phyloP scores from a whole-genome alignment of 345 rosid species.

The Microcos paniculata region DNA sequence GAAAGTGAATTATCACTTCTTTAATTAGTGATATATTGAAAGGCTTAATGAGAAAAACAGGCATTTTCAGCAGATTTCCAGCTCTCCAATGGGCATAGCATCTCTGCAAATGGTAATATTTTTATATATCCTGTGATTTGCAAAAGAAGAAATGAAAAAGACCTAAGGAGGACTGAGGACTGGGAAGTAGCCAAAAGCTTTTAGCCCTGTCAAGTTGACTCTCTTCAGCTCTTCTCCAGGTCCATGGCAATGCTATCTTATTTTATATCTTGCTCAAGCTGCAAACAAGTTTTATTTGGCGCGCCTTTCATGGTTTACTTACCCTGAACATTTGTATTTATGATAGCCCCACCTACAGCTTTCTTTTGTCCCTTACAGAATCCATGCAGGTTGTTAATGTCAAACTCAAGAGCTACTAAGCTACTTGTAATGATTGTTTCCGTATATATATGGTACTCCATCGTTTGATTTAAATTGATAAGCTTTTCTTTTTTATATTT shows the following conservation, averaged over 20 bases:
- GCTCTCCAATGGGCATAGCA: background rate
- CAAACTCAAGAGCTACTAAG: background rate
- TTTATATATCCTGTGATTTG: background rate
- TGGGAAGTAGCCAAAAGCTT: background rate
- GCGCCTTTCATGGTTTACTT: no score
- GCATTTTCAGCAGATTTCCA: background rate
- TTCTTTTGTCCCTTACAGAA: no score
- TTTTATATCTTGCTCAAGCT: background rate
- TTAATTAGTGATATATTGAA: background rate
- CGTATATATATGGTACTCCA: no score
- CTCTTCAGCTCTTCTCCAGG: background rate
- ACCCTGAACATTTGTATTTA: no score
- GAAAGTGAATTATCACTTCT: background rate
- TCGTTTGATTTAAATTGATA: background rate
- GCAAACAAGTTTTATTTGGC: no score
- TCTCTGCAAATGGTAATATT: background rate
- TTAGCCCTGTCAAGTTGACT: background rate
- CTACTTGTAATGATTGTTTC: background rate
- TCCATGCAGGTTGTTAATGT: no score
- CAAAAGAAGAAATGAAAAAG: background rate
- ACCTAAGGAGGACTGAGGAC: background rate
- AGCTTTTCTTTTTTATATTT: background rate
- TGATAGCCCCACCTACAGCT: no score
- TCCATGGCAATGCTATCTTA: background rate
- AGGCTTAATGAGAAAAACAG: background rate